Conservation (phyloP, 2,329 filamentous ascomycete genomes). For the Stagonosporopsis cucurbitacearum region DNA sequence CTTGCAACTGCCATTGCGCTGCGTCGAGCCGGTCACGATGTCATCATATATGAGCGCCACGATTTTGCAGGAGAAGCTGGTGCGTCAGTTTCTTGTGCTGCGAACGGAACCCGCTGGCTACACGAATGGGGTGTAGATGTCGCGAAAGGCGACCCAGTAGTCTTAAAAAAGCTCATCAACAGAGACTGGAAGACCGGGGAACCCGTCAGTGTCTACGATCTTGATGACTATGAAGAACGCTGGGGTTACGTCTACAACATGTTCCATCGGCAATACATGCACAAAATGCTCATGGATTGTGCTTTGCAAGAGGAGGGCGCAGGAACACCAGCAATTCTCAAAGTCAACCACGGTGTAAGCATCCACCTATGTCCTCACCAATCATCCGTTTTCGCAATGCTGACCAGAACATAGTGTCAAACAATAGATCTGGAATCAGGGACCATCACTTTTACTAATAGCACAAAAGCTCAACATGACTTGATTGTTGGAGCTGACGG, state of each 20-base stretch:
- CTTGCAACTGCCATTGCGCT: conserved; percentile 59
- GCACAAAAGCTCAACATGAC: conserved; percentile 59
- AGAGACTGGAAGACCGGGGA: conserved; percentile 74
- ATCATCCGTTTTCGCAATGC: not conserved
- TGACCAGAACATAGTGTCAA: conserved; percentile 26
- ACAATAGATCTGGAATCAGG: conserved; percentile 41
- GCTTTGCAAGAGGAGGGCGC: conserved; percentile 60
- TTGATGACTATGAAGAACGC: conserved; percentile 68
- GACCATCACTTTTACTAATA: conserved; percentile 52
- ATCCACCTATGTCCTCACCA: conserved; percentile 52
- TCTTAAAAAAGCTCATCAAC: conserved; percentile 70
- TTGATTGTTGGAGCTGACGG: conserved; percentile 70
- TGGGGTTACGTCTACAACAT: conserved; percentile 71
- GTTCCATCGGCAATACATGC: conserved; percentile 74
- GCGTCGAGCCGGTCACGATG: conserved; percentile 59
- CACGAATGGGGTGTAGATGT: conserved; percentile 72
- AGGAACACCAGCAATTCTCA: conserved; percentile 60
- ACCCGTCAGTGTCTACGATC: conserved; percentile 66
- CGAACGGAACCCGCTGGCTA: conserved; percentile 73
- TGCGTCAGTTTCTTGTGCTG: conserved; percentile 59
- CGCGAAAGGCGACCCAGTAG: conserved; percentile 67
- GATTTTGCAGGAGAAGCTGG: conserved; percentile 73
- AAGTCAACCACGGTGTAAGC: conserved; percentile 60
- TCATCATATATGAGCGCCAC: conserved; percentile 69
- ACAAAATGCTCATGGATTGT: conserved; percentile 68